phyloP scores from a whole-genome alignment of 176 grass and related monocot species.

The Raddia guianensis region DNA sequence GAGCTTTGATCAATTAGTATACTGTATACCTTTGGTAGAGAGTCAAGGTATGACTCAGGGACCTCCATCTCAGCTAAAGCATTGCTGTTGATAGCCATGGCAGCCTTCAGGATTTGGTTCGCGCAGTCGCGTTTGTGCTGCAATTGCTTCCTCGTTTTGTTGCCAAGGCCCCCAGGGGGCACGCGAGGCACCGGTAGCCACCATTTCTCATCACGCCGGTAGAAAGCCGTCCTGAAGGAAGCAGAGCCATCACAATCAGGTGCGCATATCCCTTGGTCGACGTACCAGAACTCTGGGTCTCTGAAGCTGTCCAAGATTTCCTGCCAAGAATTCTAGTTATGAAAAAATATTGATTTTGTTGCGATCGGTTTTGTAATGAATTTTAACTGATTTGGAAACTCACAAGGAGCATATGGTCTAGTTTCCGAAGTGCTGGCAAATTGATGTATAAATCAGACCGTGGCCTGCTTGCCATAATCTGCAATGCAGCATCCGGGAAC shows the following conservation, averaged over 20 bases:
- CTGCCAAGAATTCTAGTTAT: constrained; percentile 33
- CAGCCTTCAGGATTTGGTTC: constrained; percentile 72
- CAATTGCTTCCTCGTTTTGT: constrained; percentile 56
- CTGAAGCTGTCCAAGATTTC: constrained; percentile 86
- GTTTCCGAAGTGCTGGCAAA: constrained; percentile 85
- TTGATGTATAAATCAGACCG: constrained; percentile 84
- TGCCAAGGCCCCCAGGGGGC: constrained; percentile 48
- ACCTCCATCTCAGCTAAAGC: constrained; percentile 72
- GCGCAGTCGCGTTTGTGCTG: constrained; percentile 69
- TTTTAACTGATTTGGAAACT: constrained; percentile 28
- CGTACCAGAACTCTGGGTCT: constrained; percentile 96
- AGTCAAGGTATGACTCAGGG: constrained; percentile 55
- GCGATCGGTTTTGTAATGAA: not conserved
- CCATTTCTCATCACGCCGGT: constrained; percentile 72
- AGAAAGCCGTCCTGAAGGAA: constrained; percentile 59
- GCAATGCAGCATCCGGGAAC: constrained; percentile 15
- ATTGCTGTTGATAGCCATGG: constrained; percentile 80
- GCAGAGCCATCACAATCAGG: constrained; percentile 75
- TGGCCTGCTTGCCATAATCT: constrained; percentile 92
- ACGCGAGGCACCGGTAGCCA: constrained; percentile 69
- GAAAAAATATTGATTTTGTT: not conserved
- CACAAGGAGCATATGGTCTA: constrained; percentile 97
- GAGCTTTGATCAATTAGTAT: not conserved
- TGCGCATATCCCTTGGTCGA: constrained; percentile 87
- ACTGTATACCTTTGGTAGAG: constrained; percentile 73